Percentiles rank a stretch among this genome's conserved stretches.
Evolutionary conservation across 495 filamentous ascomycete genomes (phyloP).

Genomic region (Lichenothelia convexa): DNA sequence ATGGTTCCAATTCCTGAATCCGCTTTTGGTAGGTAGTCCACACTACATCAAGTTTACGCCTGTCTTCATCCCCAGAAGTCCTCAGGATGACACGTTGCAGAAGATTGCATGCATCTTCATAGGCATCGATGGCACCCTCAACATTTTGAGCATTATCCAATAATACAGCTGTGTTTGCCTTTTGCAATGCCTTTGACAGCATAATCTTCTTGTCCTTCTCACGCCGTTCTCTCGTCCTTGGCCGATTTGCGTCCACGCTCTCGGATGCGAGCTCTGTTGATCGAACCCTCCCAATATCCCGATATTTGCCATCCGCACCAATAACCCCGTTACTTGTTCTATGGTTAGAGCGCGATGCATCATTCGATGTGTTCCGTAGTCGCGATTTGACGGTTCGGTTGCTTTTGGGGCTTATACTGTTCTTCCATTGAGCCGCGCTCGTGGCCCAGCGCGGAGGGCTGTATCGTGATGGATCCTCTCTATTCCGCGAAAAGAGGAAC

Average conservation of each 20-base stretch:
- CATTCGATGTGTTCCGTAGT: no score
- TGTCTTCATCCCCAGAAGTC: constrained; percentile 68
- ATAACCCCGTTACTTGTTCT: not conserved
- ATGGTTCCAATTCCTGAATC: constrained; percentile 61
- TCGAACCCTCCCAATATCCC: not conserved
- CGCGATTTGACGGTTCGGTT: no score
- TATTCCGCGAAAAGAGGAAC: no score
- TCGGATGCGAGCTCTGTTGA: constrained; percentile 1
- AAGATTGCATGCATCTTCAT: constrained; percentile 70
- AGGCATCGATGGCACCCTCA: constrained; percentile 81
- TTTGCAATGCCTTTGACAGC: constrained; percentile 80
- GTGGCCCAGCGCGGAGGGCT: no score
- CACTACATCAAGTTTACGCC: constrained; percentile 74
- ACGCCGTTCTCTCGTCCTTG: constrained; percentile 14
- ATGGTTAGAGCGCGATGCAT: no score
- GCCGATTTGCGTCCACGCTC: constrained; percentile 2
- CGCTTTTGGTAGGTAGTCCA: constrained; percentile 75
- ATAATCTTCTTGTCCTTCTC: constrained; percentile 55
- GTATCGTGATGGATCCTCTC: no score
- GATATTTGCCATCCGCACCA: not conserved
- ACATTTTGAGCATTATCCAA: constrained; percentile 91
- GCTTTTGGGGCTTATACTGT: no score
- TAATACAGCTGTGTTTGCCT: constrained; percentile 86
- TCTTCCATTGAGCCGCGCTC: no score
- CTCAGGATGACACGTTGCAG: constrained; percentile 72